Conservation (phyloP, 2,329 filamentous ascomycete species). For the Acephala macrosclerotiorum region DNA sequence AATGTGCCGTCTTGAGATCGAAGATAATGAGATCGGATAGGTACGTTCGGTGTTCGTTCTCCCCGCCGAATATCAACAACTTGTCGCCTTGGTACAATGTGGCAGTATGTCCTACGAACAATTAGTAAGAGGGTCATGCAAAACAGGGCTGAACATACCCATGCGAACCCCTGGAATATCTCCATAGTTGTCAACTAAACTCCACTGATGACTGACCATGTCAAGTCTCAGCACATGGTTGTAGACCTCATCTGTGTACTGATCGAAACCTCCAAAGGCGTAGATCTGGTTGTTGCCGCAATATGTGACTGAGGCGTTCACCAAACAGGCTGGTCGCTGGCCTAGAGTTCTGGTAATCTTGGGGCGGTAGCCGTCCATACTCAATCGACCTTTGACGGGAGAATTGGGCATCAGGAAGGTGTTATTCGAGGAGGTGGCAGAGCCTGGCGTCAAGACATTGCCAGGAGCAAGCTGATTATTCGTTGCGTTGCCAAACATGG, state of each 20-base stretch:
- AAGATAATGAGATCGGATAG: slow-evolving; percentile 96
- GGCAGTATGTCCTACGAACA: slow-evolving; percentile 81
- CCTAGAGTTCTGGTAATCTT: slow-evolving; percentile 81
- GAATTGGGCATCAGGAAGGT: slow-evolving; percentile 93
- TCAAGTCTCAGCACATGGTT: slow-evolving; percentile 95
- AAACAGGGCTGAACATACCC: slow-evolving; percentile 61
- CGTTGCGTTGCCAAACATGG: slow-evolving; percentile 54
- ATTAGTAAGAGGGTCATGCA: background rate
- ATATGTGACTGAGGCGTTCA: slow-evolving; percentile 99
- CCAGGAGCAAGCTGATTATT: slow-evolving; percentile 30
- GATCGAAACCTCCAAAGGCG: slow-evolving; percentile 97
- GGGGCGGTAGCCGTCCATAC: slow-evolving; percentile 80
- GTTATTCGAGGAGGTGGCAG: slow-evolving; percentile 68
- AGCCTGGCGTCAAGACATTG: slow-evolving; percentile 51
- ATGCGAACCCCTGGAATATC: slow-evolving; percentile 97
- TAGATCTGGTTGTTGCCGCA: slow-evolving; percentile 98
- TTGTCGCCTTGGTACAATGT: slow-evolving; percentile 94
- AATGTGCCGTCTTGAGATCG: slow-evolving; percentile 91
- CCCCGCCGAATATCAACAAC: slow-evolving; percentile 94
- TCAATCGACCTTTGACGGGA: slow-evolving; percentile 71
- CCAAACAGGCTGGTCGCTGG: slow-evolving; percentile 88
- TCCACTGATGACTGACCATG: slow-evolving; percentile 89
- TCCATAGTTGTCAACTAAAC: slow-evolving; percentile 95
- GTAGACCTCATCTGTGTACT: slow-evolving; percentile 98
- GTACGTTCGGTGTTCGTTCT: slow-evolving; percentile 97